Conservation (phyloP, 805 yeast genomes). For the Scheffersomyces lignosus region DNA sequence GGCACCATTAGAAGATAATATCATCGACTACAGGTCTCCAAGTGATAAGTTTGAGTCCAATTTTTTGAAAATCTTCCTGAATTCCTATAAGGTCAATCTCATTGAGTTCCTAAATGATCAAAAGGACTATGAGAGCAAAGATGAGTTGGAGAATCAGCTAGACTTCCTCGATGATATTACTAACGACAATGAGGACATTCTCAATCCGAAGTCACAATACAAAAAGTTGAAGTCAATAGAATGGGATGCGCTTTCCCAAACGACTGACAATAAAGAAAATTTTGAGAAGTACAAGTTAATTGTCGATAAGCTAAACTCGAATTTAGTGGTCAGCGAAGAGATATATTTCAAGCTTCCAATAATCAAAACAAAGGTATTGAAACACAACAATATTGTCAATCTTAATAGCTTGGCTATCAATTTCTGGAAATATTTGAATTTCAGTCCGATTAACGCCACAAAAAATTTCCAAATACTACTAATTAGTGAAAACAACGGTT, state of each 20-base stretch:
- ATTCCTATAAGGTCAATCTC: constrained; percentile 31
- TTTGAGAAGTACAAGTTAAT: constrained; percentile 22
- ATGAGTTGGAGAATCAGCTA: constrained; percentile 28
- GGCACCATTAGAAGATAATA: neutral
- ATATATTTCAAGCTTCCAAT: constrained; percentile 22
- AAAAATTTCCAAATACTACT: constrained; percentile 56
- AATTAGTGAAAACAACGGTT: constrained; percentile 32
- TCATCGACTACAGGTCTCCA: constrained; percentile 15
- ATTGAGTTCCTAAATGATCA: constrained; percentile 33
- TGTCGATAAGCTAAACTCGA: constrained; percentile 12
- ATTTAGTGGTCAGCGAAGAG: constrained; percentile 16
- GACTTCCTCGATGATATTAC: constrained; percentile 40
- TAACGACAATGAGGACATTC: constrained; percentile 22
- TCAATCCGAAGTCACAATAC: constrained; percentile 23
- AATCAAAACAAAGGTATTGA: constrained; percentile 28
- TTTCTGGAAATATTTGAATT: constrained; percentile 59
- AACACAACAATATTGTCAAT: constrained; percentile 44
- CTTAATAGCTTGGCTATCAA: constrained; percentile 44
- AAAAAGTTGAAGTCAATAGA: constrained; percentile 24
- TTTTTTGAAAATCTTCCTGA: constrained; percentile 30
- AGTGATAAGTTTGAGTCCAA: constrained; percentile 15
- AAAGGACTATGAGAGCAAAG: constrained; percentile 13
- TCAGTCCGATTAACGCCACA: constrained; percentile 51
- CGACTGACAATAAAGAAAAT: constrained; percentile 14
- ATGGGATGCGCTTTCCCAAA: constrained; percentile 35